Base-by-base conservation (phyloP, 2,329 filamentous ascomycete genomes). In the Penicillium sp. region DNA sequence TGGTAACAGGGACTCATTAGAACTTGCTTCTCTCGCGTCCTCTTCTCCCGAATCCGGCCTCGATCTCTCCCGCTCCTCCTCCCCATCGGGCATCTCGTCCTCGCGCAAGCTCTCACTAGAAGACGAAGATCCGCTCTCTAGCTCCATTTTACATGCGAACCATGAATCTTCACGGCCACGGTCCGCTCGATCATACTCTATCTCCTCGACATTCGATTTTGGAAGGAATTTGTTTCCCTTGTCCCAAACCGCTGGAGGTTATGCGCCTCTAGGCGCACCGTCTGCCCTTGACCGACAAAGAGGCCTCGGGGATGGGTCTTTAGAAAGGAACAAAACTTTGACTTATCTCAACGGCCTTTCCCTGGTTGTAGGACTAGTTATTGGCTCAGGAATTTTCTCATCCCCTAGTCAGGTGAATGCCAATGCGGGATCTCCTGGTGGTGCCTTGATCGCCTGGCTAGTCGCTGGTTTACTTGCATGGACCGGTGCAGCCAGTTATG, bases 311-410 rank as follows among this genome's bases (percentile, higher is more conserved):
- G 91, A 90, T 64, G 90, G 86, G n/a, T 92, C 90, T 46, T 79
- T 98, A 66, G 95, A 99, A 83, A 95, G 92, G 76, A 90, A 96
- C 82, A 99, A 99, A 82, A 96, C 91, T 15, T 80, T 99, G 77
- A 98, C 95, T 30, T 98, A 94, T 74, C 75, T 98, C 51, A 99
- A 99, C 76, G 95, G 95, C 0, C 78, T 99, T 61, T 96, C 92
- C 26, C 83, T 99, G 61, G 91, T 99, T 54, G 86, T 98, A 53
- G 94, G 95, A 1, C 80, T 99, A 66, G 96, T 98, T 69, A 98
- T 99, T 73, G 95, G 95, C 3, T 96, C 92, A 26, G 95, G 94
- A 15, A 97, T 99, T 72, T 99, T 98, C 79, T 96, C 92, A 3
- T 96, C 92, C 23, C 94, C 94, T 0, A 93, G 92, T 59, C 92